Base-by-base conservation (phyloP, 805 yeast species). In the Saccharomycodes ludwigii region DNA sequence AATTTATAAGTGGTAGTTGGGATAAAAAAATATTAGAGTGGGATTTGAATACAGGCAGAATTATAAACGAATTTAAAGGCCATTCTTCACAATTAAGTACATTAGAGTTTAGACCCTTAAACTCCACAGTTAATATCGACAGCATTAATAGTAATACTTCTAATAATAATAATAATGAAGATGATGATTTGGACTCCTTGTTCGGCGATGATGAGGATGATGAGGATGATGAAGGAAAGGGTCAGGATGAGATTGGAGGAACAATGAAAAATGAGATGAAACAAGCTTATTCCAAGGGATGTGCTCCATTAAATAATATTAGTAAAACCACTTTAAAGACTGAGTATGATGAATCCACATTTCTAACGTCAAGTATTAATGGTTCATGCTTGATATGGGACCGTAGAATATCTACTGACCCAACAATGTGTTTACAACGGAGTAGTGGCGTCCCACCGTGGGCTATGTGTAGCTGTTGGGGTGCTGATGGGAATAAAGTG, bases 391-490 rank as follows among this genome's bases (percentile, higher is more conserved):
- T 71, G 38, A 54, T 91, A 4, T 86, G 95, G 95, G 98, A 91
- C 52, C 56, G 67, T 4, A 65, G 98, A 36, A 51, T 58, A 2
- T 47, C 56, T 10, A 39, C 50, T 9, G 12, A 27, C 5, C 57
- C 64, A 3, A 75, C 66, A 0, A 48, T 74, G 12, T 63, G 63
- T 23, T 50, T 75, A 10, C 66, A 55, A 15, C 67, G 76, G 2
- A 76, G 83, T 1, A 58, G 66, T 7, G 72, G 71, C 2, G 68
- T 78, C 0, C 95, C 97, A 1, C 97, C 97, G 0, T 91, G 97
- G 97, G 79, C 94, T 53, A 74, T 79, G 68, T 70, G 83, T 6
- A 72, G 95, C 0, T 72, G 81, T 34, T 88, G 97, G 96, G 76
- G 94, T 6, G 62, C 63, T 31, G 76, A 78, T 45, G 98, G 98